phyloP scores from a whole-genome alignment of 257 asterid species.

The Solanum medicagineum region DNA sequence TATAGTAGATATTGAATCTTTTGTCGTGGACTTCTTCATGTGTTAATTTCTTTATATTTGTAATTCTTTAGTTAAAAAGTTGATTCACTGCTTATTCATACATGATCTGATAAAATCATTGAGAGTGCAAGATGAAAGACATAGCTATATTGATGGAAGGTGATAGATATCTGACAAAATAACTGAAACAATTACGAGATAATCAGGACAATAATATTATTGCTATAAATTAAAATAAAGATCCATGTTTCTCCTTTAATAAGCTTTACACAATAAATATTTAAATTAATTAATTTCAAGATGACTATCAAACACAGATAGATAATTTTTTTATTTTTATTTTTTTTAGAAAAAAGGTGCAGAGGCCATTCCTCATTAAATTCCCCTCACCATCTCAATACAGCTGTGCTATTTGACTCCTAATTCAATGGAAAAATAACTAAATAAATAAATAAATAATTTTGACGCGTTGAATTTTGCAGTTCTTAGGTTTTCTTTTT shows the following conservation, averaged over 20 bases:
- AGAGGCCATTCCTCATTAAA: constrained; percentile 3
- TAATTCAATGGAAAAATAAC: background rate
- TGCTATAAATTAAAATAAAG: too few relatives aligned
- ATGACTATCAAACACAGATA: background rate
- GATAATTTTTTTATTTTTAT: too few relatives aligned
- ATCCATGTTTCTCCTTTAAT: background rate
- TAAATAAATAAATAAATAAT: background rate
- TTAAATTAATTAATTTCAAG: background rate
- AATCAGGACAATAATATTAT: background rate
- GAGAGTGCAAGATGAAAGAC: accelerated
- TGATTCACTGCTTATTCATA: background rate
- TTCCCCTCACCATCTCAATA: background rate
- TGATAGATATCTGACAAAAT: background rate
- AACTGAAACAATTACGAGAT: background rate
- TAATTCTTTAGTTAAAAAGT: too few relatives aligned
- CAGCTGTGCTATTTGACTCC: constrained; percentile 5
- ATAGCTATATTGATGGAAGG: background rate
- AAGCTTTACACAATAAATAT: background rate
- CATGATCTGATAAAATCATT: background rate
- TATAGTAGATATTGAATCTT: background rate
- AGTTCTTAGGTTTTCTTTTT: background rate
- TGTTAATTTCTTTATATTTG: too few relatives aligned
- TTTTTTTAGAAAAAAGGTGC: background rate
- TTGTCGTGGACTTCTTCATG: too few relatives aligned
- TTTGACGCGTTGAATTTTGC: constrained; percentile 1